Conservation (phyloP, 139 green algal genomes). For the Nannochloris sp. region DNA sequence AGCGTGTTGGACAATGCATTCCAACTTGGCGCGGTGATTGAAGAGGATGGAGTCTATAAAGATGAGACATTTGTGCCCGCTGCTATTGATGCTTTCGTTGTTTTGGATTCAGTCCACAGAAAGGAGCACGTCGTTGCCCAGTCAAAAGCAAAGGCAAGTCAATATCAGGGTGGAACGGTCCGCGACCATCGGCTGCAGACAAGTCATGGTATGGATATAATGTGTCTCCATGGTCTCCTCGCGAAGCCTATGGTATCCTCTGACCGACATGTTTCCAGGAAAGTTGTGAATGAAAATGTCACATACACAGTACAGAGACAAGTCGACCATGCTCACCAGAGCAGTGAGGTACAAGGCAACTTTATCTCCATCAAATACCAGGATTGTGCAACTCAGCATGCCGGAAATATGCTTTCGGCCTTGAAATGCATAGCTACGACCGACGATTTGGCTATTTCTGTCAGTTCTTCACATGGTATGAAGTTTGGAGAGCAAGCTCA, state of each 20-base stretch:
- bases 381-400: no score
- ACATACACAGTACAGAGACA: neutral
- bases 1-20: constrained; percentile 27
- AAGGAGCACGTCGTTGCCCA: neutral
- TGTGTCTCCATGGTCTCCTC: constrained; percentile 39
- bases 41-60: constrained; percentile 7
- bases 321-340: neutral
- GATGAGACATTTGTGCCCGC: constrained; percentile 41
- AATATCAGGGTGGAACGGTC: neutral
- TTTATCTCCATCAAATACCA: no score
- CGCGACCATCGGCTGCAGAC: constrained; percentile 29
- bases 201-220: constrained; percentile 15
- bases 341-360: no score
- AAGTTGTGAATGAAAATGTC: neutral
- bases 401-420: neutral
- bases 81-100: constrained; percentile 21
- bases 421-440: neutral
- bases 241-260: constrained; percentile 27
- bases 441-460: neutral
- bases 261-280: neutral
- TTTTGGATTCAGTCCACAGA: neutral
- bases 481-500: neutral
- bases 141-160: neutral
- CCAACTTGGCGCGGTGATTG: constrained; percentile 49
- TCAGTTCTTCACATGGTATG: neutral